Base-by-base conservation (phyloP, 306 rosid genomes). In the Vigna reflexopilosa region DNA sequence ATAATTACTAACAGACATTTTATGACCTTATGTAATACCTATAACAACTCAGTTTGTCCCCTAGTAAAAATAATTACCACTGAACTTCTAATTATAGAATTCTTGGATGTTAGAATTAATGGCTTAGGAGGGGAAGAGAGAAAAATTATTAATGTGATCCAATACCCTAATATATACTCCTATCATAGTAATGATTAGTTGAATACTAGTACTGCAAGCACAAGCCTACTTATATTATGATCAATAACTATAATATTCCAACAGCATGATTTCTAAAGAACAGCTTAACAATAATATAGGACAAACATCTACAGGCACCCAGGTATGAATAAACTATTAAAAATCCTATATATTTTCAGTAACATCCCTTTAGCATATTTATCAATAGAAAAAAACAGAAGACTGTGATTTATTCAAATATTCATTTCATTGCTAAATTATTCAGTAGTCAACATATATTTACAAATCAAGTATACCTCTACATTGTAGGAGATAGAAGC, bases 401-500 rank as follows among this genome's bases (percentile, higher is more conserved):
- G 34, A 15, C 68, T 36, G 12, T 47, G 13, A 70, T 28, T 59
- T 74, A 56, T 30, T 73, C 67, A 72, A 67, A 67, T 70, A 55
- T 57, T 68, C 67, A 62, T 13, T 40, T 63, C 34, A 58, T 62
- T 65, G 38, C 45, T 52, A 82, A 72, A 44, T 68, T 79, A 40
- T 73, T 73, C 50, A 38, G 26, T 30, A 36, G 66, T 45, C 69
- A 67, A 66, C 67, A 81, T 61, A 83, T 51, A 63, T 74, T 77
- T 65, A 61, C 45, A 62, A 70, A 78, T 69, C 13, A 64, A 52
- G 47, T 26, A 14, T 78, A 66, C 80, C 83, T 52, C 66, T 83
- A 76, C 85, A 49, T 70, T 86, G 84, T 88, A 95, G 98, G 99
- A 83, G 99, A 93, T 81, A 91, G 99, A 66, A 90, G 96, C 50